A percentile compares a stretch with the other conserved stretches of the same genome.
These are phyloP conservation scores for Lentinula sp. DNA, from an alignment of 768 basidiomycete genomes.

Conservation along the genomic window DNA sequence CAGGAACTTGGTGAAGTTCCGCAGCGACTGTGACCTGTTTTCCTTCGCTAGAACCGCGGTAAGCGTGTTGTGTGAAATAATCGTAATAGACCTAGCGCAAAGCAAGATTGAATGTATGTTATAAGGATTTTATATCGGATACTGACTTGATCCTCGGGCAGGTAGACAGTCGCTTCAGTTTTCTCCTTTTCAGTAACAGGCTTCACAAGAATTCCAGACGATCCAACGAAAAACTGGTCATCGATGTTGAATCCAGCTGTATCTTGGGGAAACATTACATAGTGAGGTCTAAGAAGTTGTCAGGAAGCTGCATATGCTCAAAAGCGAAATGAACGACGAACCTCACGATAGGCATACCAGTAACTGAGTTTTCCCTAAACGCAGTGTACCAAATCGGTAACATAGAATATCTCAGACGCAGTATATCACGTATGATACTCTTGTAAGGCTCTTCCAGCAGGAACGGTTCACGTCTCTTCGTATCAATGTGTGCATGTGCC, in stretches of 20 bases:
- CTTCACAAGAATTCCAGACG: conserved; percentile 85
- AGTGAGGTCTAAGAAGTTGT: conserved; percentile 71
- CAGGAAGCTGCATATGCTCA: too few relatives aligned
- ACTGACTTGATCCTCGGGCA: conserved; percentile 77
- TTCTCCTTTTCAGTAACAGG: conserved; percentile 77
- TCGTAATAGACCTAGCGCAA: conserved; percentile 79
- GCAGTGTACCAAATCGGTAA: conserved; percentile 97
- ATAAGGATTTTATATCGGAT: neutral
- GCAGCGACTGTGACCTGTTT: conserved; percentile 72
- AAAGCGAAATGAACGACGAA: conserved; percentile 22
- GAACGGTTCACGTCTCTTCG: conserved; percentile 95
- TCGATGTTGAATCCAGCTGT: conserved; percentile 81
- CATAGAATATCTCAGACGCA: conserved; percentile 80
- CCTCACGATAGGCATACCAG: conserved; percentile 81
- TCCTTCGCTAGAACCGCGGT: conserved; percentile 62
- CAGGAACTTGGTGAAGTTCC: conserved; percentile 72
- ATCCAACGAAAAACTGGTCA: conserved; percentile 90
- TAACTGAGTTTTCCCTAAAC: conserved; percentile 81
- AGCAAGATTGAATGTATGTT: neutral
- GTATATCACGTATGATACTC: conserved; percentile 67
- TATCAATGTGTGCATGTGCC: conserved; percentile 96
- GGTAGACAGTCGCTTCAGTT: conserved; percentile 68
- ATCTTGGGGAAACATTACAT: conserved; percentile 89
- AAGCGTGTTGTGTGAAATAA: conserved; percentile 70
- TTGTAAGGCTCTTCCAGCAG: conserved; percentile 87